These are phyloP conservation scores for Cicer pinnatifidum DNA, from an alignment of 306 rosid species.

Conservation along the genomic window DNA sequence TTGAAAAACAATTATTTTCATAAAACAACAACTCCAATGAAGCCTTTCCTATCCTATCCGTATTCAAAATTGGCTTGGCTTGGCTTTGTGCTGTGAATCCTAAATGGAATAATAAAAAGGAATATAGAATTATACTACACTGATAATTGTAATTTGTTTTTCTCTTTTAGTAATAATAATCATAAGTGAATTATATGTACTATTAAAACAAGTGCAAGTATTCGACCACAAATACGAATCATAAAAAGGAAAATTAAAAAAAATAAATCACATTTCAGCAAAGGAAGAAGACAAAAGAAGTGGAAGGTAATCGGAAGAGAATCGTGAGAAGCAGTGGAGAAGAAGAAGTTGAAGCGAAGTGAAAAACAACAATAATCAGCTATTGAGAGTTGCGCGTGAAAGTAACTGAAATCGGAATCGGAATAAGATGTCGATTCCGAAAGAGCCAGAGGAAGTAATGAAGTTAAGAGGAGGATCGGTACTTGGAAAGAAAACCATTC, in stretches of 20 bases:
- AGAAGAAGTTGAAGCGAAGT: neutral
- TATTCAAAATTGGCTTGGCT: no score
- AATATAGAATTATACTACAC: no score
- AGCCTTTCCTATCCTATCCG: no score
- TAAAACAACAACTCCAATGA: no score
- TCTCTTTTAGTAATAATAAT: no score
- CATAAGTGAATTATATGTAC: no score
- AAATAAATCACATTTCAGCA: neutral
- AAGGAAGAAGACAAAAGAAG: neutral
- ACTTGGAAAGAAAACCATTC: slow-evolving; percentile 88
- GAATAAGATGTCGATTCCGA: slow-evolving; percentile 58
- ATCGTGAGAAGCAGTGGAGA: neutral
- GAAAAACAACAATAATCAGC: neutral
- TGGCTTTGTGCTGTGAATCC: no score
- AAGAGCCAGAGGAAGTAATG: slow-evolving; percentile 83
- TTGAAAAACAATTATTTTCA: no score
- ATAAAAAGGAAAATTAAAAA: no score
- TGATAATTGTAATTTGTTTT: no score
- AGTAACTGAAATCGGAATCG: neutral
- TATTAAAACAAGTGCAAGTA: neutral
- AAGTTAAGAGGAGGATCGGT: slow-evolving; percentile 81
- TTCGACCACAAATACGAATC: neutral
- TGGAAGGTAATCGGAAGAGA: neutral
- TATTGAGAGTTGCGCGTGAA: neutral
- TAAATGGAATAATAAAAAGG: no score